phyloP scores from a whole-genome alignment of 2,329 filamentous ascomycete genomes.

The Scedosporium boydii region DNA sequence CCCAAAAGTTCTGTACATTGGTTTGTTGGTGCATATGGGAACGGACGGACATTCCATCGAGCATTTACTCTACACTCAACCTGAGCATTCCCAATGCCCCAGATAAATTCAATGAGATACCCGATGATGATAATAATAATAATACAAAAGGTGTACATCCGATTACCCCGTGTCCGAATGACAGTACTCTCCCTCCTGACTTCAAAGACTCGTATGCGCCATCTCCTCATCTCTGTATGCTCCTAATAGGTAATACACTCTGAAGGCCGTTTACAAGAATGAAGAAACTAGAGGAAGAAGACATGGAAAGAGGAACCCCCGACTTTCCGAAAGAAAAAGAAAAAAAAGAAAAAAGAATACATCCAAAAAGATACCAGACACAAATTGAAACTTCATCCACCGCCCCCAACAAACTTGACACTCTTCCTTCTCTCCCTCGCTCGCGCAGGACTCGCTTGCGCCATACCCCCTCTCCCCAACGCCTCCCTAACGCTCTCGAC shows the following conservation, averaged over 20 bases:
- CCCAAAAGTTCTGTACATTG: too few relatives aligned
- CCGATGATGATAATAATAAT: neutral
- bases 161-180: too few relatives aligned
- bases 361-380: neutral
- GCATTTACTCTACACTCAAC: too few relatives aligned
- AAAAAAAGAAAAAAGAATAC: neutral
- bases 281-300: neutral
- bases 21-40: too few relatives aligned
- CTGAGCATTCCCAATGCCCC: too few relatives aligned
- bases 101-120: slow-evolving; percentile 16
- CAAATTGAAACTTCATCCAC: neutral
- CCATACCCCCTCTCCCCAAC: slow-evolving; percentile 23
- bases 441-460: slow-evolving; percentile 19
- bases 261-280: neutral
- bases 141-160: slow-evolving; percentile 20
- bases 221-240: neutral
- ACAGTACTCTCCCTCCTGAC: neutral
- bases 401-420: slow-evolving; percentile 44
- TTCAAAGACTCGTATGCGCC: neutral
- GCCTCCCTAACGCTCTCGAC: slow-evolving; percentile 51
- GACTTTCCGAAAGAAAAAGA: neutral
- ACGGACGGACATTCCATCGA: too few relatives aligned
- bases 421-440: slow-evolving; percentile 52
- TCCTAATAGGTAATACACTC: neutral
- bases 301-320: neutral